phyloP scores from a whole-genome alignment of 306 rosid species.

The Oemleria cerasiformis region DNA sequence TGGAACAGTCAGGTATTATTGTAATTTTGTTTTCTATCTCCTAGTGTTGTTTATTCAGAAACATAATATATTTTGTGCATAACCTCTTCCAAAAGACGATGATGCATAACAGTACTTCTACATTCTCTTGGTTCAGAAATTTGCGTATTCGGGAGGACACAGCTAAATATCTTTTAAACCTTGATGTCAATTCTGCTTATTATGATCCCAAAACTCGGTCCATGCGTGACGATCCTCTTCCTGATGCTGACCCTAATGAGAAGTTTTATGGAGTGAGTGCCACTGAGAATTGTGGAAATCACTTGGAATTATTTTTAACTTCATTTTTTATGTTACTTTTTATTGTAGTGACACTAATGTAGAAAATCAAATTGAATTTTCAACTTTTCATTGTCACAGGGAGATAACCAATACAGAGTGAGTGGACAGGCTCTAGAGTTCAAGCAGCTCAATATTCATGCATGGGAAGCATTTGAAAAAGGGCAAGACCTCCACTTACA shows the following conservation, averaged over 20 bases:
- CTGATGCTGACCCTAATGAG: constrained; percentile 53
- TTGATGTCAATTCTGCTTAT: constrained; percentile 49
- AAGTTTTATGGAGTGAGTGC: constrained; percentile 55
- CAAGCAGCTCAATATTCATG: constrained; percentile 53
- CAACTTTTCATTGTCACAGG: constrained; percentile 25
- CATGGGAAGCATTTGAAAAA: constrained; percentile 65
- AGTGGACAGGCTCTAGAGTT: constrained; percentile 63
- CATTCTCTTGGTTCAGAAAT: constrained; percentile 34
- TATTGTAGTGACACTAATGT: not conserved
- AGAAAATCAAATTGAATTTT: not conserved
- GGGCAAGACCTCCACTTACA: constrained; percentile 67
- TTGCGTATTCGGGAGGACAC: constrained; percentile 53
- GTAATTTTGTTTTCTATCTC: not conserved
- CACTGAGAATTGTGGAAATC: not conserved
- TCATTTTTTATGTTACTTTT: too few species aligned
- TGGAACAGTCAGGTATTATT: constrained; percentile 53
- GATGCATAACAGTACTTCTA: not conserved
- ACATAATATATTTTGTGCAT: not conserved
- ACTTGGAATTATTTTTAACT: not conserved
- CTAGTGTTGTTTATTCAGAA: not conserved
- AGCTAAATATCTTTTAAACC: constrained; percentile 54
- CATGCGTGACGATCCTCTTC: constrained; percentile 66
- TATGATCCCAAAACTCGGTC: constrained; percentile 62
- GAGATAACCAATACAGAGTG: constrained; percentile 52
- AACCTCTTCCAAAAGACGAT: constrained; percentile 1